These are phyloP conservation scores for Rosa multiflora DNA, from an alignment of 306 rosid species.

Conservation along the genomic window DNA sequence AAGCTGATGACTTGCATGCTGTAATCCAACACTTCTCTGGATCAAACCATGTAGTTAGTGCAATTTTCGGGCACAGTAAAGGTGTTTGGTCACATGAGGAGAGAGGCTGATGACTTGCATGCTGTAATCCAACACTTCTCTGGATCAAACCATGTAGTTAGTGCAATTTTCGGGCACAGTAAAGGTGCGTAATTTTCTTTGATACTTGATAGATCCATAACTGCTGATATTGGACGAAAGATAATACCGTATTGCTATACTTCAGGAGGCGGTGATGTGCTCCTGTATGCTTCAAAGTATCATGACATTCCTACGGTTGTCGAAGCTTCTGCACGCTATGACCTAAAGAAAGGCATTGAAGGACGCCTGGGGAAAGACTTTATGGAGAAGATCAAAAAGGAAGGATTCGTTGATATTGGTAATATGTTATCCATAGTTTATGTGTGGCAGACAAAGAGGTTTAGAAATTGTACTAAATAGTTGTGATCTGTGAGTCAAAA, in stretches of 20 bases:
- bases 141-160: background rate
- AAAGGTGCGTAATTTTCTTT: slow-evolving; percentile 9
- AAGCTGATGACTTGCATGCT: background rate
- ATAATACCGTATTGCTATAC: background rate
- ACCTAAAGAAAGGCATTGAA: slow-evolving; percentile 1
- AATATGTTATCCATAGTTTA: background rate
- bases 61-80: background rate
- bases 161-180: background rate
- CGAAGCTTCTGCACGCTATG: slow-evolving; percentile 57
- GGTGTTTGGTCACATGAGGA: background rate
- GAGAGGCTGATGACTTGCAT: slow-evolving; percentile 2
- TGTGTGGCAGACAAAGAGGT: background rate
- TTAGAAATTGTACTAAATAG: background rate
- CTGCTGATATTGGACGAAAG: background rate
- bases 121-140: background rate
- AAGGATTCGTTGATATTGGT: slow-evolving; percentile 40
- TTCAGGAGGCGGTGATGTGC: background rate
- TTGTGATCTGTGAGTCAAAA: background rate
- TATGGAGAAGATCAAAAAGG: background rate
- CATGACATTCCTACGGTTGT: slow-evolving; percentile 20
- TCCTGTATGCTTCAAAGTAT: slow-evolving; percentile 2
- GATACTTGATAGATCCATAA: background rate
- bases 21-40: slow-evolving; percentile 1
- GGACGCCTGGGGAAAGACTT: background rate
- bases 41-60: background rate